These are phyloP conservation scores for Lantana camara DNA, from an alignment of 257 asterid genomes.

Conservation along the genomic window DNA sequence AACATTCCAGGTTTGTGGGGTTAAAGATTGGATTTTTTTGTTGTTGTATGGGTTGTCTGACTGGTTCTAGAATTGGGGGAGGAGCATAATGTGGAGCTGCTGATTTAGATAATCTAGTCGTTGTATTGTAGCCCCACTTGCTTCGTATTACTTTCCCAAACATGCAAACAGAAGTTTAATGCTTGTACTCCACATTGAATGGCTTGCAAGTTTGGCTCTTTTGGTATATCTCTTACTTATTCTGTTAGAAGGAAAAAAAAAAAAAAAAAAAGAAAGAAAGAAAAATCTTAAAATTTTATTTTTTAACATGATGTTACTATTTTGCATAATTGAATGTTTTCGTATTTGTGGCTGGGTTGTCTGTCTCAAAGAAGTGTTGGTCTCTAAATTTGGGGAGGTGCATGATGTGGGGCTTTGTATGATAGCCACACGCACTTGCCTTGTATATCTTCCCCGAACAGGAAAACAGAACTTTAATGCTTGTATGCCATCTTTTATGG, in stretches of 20 bases:
- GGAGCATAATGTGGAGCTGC: conserved; percentile 19
- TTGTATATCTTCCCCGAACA: conserved; percentile 36
- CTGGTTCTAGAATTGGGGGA: conserved; percentile 11
- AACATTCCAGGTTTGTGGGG: background rate
- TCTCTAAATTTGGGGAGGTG: conserved; percentile 9
- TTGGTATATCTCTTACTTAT: conserved; percentile 26
- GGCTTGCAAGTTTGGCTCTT: conserved; percentile 71
- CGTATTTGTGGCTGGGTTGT: background rate
- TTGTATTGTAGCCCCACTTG: conserved; percentile 19
- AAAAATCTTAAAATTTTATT: too few relatives aligned
- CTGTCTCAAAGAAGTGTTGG: too few relatives aligned
- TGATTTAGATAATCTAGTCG: conserved; percentile 3
- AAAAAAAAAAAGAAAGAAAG: too few relatives aligned
- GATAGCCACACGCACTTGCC: conserved; percentile 23
- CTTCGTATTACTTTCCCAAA: conserved; percentile 31
- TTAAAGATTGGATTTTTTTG: background rate
- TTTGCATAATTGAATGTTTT: background rate
- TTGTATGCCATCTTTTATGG: conserved; percentile 42
- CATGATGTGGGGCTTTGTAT: conserved; percentile 22
- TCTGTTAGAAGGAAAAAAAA: too few relatives aligned
- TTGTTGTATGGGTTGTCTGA: background rate
- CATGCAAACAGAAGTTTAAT: conserved; percentile 53
- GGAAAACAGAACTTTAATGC: conserved; percentile 56
- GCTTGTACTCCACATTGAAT: conserved; percentile 44
- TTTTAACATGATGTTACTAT: too few relatives aligned